These are phyloP conservation scores for Chondrus crispus DNA, from an alignment of 23 red algal species.

Conservation along the genomic window DNA sequence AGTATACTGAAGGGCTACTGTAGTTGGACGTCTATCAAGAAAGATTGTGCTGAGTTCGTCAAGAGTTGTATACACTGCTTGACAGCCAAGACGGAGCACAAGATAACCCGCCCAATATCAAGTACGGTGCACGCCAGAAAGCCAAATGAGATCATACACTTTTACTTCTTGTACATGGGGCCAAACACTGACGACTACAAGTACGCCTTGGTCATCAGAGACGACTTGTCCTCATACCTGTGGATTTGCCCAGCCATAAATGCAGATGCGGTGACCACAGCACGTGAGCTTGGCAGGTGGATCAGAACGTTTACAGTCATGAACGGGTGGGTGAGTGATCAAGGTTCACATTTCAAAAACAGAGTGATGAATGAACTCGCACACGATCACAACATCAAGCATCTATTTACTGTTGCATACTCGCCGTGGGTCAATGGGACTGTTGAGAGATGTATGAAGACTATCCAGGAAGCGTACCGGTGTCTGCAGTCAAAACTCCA, in stretches of 20 bases:
- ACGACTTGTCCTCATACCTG: not conserved
- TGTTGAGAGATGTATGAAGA: not conserved
- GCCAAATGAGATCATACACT: constrained; percentile 19
- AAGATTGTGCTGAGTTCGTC: not conserved
- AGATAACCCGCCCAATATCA: not conserved
- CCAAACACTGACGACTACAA: not conserved
- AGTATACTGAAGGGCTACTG: not conserved
- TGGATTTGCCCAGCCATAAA: not conserved
- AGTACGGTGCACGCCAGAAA: not conserved
- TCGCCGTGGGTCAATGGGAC: constrained; percentile 27
- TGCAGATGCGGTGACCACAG: not conserved
- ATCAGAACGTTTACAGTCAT: not conserved
- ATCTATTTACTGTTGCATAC: not conserved
- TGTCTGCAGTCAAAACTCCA: not conserved
- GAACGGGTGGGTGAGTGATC: not conserved
- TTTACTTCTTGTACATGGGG: constrained; percentile 1
- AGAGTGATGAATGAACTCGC: not conserved
- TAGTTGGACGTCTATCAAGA: not conserved
- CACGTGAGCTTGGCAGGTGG: not conserved
- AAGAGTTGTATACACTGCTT: constrained; percentile 8
- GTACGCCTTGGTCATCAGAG: not conserved
- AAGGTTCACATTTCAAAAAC: constrained; percentile 28
- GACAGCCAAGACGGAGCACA: not conserved
- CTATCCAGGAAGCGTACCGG: not conserved
- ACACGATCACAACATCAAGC: not conserved